Percentiles rank a stretch among this genome's conserved stretches.
These are phyloP conservation scores for Boletus fagicola DNA, from an alignment of 768 basidiomycete species.

Conservation along the genomic window DNA sequence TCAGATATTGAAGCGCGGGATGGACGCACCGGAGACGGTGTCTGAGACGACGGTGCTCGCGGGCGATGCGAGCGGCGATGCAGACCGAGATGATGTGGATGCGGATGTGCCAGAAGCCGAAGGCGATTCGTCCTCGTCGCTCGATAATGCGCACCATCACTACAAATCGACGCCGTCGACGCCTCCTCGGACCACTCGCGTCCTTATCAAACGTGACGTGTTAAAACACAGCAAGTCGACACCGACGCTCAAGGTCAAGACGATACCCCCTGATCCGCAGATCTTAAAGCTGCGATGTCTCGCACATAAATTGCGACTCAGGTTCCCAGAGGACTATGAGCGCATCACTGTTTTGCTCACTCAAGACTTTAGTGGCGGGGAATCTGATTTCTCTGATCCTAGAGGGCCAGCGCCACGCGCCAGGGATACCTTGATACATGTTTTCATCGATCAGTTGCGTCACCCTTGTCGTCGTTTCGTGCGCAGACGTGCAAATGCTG, in stretches of 20 bases:
- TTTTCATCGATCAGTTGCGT: conserved; percentile 47
- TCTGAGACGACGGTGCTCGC: conserved; percentile 24
- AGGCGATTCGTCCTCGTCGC: conserved; percentile 31
- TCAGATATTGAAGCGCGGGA: conserved; percentile 28
- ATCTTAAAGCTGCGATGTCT: conserved; percentile 52
- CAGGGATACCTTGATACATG: conserved; percentile 37
- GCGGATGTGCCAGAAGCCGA: conserved; percentile 17
- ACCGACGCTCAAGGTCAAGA: conserved; percentile 40
- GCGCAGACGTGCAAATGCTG: not conserved
- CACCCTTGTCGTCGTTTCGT: not conserved
- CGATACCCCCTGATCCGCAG: conserved; percentile 45
- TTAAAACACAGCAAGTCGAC: conserved; percentile 49
- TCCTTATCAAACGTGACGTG: conserved; percentile 20
- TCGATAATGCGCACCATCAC: conserved; percentile 18
- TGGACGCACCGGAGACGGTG: conserved; percentile 20
- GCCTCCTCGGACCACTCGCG: conserved; percentile 27
- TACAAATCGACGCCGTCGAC: conserved; percentile 32
- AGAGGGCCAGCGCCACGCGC: conserved; percentile 33
- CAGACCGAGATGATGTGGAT: conserved; percentile 24
- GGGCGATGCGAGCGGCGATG: conserved; percentile 28
- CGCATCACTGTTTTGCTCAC: conserved; percentile 32
- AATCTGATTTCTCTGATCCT: conserved; percentile 36
- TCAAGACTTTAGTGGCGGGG: conserved; percentile 36
- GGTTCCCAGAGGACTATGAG: conserved; percentile 53
- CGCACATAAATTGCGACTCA: conserved; percentile 52